Conservation (phyloP, 345 rosid genomes). For the Populus tremula region DNA sequence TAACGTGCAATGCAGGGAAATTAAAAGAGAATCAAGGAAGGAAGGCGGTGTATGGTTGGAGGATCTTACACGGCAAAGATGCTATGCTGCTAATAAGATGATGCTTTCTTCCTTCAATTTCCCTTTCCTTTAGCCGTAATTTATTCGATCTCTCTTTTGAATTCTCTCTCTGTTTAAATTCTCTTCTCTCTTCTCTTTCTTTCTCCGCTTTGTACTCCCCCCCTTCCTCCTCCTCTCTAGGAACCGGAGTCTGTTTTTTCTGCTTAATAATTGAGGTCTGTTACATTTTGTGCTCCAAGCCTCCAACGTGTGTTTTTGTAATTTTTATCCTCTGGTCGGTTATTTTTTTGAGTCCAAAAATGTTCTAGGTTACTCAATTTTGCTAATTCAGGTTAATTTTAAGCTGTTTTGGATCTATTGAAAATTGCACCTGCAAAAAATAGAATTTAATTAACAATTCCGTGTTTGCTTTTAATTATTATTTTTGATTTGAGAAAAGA, state of each 20-base stretch:
- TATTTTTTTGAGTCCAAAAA: not conserved
- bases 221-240: not conserved
- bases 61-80: slow-evolving; percentile 42
- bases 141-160: slow-evolving; percentile 37
- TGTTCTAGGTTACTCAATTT: not conserved
- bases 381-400: not conserved
- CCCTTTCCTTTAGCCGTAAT: slow-evolving; percentile 53
- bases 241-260: not conserved
- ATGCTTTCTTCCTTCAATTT: slow-evolving; percentile 40
- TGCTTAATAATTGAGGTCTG: slow-evolving; percentile 10
- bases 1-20: slow-evolving; percentile 64
- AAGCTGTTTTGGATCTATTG: slow-evolving; percentile 14
- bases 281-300: not conserved
- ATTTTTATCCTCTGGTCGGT: not conserved
- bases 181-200: slow-evolving; percentile 10
- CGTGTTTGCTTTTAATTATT: not conserved
- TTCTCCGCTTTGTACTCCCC: not conserved
- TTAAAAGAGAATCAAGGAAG: slow-evolving; percentile 24
- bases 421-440: not conserved
- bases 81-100: slow-evolving; percentile 8
- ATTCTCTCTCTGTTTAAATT: slow-evolving; percentile 19
- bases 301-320: not conserved
- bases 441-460: not conserved
- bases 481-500: too few relatives aligned
- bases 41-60: slow-evolving; percentile 12